Base-by-base conservation (phyloP, 257 asterid species). In the Fraxinus excelsior region DNA sequence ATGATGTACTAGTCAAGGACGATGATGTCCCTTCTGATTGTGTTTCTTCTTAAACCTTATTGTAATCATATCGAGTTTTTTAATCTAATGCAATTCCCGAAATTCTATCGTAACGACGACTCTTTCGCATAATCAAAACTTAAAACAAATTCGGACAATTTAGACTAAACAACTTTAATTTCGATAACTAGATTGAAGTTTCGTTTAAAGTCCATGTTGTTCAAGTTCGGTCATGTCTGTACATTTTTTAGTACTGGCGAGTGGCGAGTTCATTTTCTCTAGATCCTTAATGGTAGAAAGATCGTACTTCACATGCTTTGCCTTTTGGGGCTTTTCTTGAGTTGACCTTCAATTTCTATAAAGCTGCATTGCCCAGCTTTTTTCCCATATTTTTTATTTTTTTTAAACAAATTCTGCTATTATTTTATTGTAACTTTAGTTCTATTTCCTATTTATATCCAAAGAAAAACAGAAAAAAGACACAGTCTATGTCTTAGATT, bases 331-430 rank as follows among this genome's bases (percentile, higher is more conserved):
- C 29, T 53, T 53, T 21, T 70, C 29, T 51, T 70, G 77, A 75
- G 70, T 80, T 80, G 78, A 80, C 78, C 74, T 62, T 35, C 13
- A 56, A 76, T 25, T 32, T 71, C 2, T 18, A 56, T 29, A 56
- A 58, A 75, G 68, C 79, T 74, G 67, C 14, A 68, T 75, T 44
- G 37, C 35, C 67, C 70, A 23, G 67, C 74, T 32, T 70, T 44
- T 46, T 16, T 8, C 11, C 1, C 21, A 16, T 10, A 3, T 53
- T 2, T 28, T 28, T 28, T 28, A 1, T 28, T 28, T 28, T 28
- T 28, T 28, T n/a, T n/a, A n/a, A n/a, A n/a, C n/a, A n/a, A n/a
- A n/a, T 19, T 56, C 25, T 58, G 76, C 13, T 60, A 9, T 13
- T 23, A 12, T 72, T 46, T 23, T 4, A 26, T 51, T 38, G 18